Conservation (phyloP, 1,139 yeast genomes). For the Ogataea hybrid region DNA sequence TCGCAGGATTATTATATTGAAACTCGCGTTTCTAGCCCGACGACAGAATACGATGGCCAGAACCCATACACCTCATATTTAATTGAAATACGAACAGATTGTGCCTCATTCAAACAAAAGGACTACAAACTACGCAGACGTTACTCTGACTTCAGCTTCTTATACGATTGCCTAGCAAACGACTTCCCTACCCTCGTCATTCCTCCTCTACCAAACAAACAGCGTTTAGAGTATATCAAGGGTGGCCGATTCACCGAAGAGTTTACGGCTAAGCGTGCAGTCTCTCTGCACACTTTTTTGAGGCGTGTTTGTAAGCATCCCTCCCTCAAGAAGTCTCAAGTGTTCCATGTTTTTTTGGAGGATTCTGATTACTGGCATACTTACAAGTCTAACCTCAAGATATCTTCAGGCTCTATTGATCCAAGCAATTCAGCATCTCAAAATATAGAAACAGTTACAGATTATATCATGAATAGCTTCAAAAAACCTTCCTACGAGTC, state of each 20-base stretch:
- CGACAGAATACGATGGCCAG: conserved; percentile 77
- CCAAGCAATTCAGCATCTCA: conserved; percentile 28
- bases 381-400: conserved; percentile 62
- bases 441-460: conserved; percentile 68
- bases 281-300: conserved; percentile 75
- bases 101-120: conserved; percentile 41
- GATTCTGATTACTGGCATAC: conserved; percentile 77
- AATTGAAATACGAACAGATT: conserved; percentile 55
- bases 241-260: conserved; percentile 67
- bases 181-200: conserved; percentile 85
- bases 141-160: conserved; percentile 55
- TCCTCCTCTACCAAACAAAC: conserved; percentile 94
- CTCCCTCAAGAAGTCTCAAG: conserved; percentile 62
- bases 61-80: conserved; percentile 81
- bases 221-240: conserved; percentile 84
- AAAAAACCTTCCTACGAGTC: conserved; percentile 63
- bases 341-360: conserved; percentile 74
- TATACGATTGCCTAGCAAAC: conserved; percentile 68
- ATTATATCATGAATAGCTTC: conserved; percentile 88
- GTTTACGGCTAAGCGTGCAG: conserved; percentile 82
- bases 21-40: conserved; percentile 65
- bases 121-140: conserved; percentile 36
- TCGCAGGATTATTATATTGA: conserved; percentile 29
- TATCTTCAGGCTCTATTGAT: conserved; percentile 26
- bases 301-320: conserved; percentile 75